These are phyloP conservation scores for Beauveria asiatica DNA, from an alignment of 2,329 filamentous ascomycete genomes.

Conservation along the genomic window DNA sequence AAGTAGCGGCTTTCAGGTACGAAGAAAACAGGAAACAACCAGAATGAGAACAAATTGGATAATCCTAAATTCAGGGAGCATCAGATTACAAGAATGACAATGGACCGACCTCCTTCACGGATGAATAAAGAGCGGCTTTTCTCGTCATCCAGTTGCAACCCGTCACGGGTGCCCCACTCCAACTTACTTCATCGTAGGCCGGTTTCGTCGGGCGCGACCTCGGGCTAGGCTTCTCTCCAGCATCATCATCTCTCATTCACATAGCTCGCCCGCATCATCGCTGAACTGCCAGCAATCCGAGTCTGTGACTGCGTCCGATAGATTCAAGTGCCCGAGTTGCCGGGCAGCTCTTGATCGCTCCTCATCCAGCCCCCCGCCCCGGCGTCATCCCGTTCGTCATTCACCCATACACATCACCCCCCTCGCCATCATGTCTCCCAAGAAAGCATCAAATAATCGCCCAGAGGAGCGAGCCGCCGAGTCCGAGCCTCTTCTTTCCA, in stretches of 20 bases:
- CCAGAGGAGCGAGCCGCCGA: slow-evolving; percentile 2
- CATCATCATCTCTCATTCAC: neutral
- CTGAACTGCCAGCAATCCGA: neutral
- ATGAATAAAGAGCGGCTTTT: too few species aligned
- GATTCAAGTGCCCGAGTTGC: neutral
- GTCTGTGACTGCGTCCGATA: neutral
- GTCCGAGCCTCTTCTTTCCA: slow-evolving; percentile 1
- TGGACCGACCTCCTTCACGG: too few species aligned
- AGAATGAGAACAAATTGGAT: too few species aligned
- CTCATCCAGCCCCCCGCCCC: neutral
- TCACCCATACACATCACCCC: neutral
- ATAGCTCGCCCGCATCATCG: neutral
- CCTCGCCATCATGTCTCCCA: slow-evolving; percentile 6
- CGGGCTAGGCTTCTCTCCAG: neutral
- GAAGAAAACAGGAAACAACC: too few species aligned
- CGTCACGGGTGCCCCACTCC: neutral
- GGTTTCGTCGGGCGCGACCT: neutral
- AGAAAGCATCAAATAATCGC: neutral
- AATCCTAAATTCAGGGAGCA: too few species aligned
- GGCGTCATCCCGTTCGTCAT: neutral
- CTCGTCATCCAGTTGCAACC: too few species aligned
- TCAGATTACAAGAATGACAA: too few species aligned
- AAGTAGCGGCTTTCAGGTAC: too few species aligned
- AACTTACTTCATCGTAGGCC: neutral
- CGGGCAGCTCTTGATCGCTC: neutral